A percentile compares a stretch with the other conserved stretches of the same genome.
These are phyloP conservation scores for Taiozyma sp. DNA, from an alignment of 1,139 yeast genomes.

Conservation along the genomic window DNA sequence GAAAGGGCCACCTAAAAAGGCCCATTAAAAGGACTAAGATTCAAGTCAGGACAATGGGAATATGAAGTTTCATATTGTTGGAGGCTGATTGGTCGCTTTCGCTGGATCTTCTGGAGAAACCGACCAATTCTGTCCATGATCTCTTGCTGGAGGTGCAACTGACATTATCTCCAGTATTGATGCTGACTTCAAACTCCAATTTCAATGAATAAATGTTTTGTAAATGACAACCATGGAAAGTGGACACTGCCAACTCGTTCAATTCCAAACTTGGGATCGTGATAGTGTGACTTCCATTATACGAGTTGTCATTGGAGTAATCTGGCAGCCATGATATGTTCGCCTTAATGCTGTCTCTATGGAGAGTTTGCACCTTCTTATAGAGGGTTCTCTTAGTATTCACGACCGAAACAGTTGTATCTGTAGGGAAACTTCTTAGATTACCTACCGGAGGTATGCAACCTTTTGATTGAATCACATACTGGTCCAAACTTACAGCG, in stretches of 20 bases:
- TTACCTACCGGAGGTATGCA: constrained; percentile 10
- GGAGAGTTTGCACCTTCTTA: constrained; percentile 1
- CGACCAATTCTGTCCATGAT: not conserved
- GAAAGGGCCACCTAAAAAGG: too few species aligned
- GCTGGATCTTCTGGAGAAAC: not conserved
- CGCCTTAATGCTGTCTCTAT: not conserved
- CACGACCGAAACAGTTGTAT: not conserved
- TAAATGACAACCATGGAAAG: constrained; percentile 18
- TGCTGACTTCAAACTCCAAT: constrained; percentile 2
- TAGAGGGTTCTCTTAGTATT: not conserved
- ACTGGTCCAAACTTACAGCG: constrained; percentile 9
- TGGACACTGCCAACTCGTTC: constrained; percentile 5
- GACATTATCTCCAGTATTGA: not conserved
- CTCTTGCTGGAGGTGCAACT: not conserved
- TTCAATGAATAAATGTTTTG: constrained; percentile 16
- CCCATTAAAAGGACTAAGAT: not conserved
- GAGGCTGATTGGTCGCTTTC: not conserved
- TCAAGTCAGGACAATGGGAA: not conserved
- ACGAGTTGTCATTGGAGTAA: constrained; percentile 6
- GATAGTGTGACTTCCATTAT: constrained; percentile 4
- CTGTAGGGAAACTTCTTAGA: not conserved
- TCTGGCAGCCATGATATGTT: constrained; percentile 15
- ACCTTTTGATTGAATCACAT: constrained; percentile 10
- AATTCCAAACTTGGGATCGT: constrained; percentile 8
- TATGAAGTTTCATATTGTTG: not conserved